A percentile compares a stretch with the other conserved stretches of the same genome.
Conservation (phyloP, 768 basidiomycete species). For the Lactarius evosmus region DNA sequence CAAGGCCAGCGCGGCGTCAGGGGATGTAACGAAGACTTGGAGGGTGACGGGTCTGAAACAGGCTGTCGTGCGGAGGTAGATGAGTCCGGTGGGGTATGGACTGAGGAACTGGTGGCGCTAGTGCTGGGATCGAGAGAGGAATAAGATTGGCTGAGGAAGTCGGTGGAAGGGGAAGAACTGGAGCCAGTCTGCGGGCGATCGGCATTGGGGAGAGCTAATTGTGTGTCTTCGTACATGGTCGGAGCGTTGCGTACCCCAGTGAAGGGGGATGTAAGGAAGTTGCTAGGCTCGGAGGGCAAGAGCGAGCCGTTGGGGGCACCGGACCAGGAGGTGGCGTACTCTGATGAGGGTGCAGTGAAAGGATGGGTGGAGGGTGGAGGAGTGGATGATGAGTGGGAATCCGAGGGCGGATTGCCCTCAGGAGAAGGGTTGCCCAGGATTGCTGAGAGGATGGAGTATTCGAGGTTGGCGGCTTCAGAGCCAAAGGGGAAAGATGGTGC, state of each 20-base stretch:
- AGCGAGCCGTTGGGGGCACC: slow-evolving; percentile 7
- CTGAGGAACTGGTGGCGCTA: slow-evolving; percentile 8
- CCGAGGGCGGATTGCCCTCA: slow-evolving; percentile 16
- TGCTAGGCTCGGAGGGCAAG: slow-evolving; percentile 10
- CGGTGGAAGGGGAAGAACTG: slow-evolving; percentile 10
- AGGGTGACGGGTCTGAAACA: slow-evolving; percentile 2
- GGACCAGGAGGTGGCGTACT: slow-evolving; percentile 22
- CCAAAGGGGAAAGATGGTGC: slow-evolving; percentile 66
- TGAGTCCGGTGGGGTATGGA: slow-evolving; percentile 11
- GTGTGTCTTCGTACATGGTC: slow-evolving; percentile 13
- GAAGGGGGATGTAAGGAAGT: slow-evolving; percentile 20
- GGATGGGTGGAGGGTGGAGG: slow-evolving; percentile 21
- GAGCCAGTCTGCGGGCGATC: slow-evolving; percentile 12
- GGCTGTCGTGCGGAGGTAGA: slow-evolving; percentile 4
- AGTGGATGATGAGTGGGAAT: slow-evolving; percentile 27
- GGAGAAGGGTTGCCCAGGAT: slow-evolving; percentile 60
- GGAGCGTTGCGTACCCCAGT: slow-evolving; percentile 1
- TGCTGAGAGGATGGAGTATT: slow-evolving; percentile 91
- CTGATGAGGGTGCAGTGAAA: slow-evolving; percentile 11
- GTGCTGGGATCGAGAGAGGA: slow-evolving; percentile 11
- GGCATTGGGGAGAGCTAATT: slow-evolving; percentile 5
- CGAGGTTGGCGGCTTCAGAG: slow-evolving; percentile 88
- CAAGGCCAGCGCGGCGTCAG: slow-evolving; percentile 28
- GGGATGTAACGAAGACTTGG: slow-evolving; percentile 16
- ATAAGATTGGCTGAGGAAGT: slow-evolving; percentile 21